Conservation (phyloP, 2,329 filamentous ascomycete species). For the Tolypocladium amazonense region DNA sequence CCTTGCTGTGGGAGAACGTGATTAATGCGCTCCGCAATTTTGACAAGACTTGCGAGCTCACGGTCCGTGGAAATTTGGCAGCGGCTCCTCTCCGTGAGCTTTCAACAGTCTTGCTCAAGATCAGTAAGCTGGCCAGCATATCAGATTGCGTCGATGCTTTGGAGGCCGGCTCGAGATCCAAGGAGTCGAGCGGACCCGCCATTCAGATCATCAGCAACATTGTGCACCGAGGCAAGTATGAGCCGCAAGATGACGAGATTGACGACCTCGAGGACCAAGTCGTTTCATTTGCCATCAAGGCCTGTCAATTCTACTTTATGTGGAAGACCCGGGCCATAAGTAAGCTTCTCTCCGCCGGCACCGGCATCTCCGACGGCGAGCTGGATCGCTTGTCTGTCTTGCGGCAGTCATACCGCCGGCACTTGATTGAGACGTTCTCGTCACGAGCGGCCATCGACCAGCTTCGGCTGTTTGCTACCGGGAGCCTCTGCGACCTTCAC, state of each 20-base stretch:
- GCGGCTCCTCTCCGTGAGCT: conserved; percentile 57
- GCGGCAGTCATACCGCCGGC: conserved; percentile 46
- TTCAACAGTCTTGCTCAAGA: conserved; percentile 63
- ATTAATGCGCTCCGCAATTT: conserved; percentile 63
- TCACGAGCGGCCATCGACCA: conserved; percentile 63
- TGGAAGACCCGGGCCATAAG: conserved; percentile 68
- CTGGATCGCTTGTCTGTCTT: conserved; percentile 49
- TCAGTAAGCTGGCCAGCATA: conserved; percentile 70
- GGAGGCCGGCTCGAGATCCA: conserved; percentile 46
- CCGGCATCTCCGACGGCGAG: conserved; percentile 43
- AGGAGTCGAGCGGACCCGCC: conserved; percentile 37
- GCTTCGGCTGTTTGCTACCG: conserved; percentile 63
- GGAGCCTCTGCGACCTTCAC: conserved; percentile 72
- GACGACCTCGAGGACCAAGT: conserved; percentile 73
- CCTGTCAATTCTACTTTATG: conserved; percentile 83
- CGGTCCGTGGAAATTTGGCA: conserved; percentile 57
- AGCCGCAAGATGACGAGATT: conserved; percentile 56
- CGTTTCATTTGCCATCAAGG: conserved; percentile 64
- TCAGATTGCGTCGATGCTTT: conserved; percentile 68
- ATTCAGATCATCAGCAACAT: conserved; percentile 65
- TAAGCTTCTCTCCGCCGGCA: conserved; percentile 42
- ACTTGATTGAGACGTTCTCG: conserved; percentile 58
- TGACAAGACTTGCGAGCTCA: conserved; percentile 61
- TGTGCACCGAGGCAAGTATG: conserved; percentile 61
- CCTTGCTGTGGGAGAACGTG: conserved; percentile 76